phyloP scores from a whole-genome alignment of 1,284 basidiomycete species.

The Apiotrichum gamsii region DNA sequence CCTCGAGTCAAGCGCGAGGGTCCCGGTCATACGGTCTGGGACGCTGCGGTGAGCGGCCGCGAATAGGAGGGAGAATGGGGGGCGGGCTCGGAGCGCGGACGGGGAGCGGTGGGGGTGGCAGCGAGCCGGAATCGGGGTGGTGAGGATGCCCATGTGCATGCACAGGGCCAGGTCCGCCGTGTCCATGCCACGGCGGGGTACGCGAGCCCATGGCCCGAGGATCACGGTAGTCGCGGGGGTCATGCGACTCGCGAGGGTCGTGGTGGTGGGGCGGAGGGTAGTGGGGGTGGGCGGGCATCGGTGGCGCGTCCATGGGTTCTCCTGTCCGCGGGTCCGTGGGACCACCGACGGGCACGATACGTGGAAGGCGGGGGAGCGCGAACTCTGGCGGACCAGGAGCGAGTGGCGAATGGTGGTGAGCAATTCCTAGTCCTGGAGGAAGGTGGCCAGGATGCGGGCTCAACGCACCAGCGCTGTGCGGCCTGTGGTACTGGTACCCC shows the following conservation, averaged over 20 bases:
- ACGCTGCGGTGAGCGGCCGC: constrained; percentile 8
- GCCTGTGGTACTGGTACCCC: constrained; percentile 13
- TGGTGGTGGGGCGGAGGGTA: constrained; percentile 1
- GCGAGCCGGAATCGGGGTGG: background rate
- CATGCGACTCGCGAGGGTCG: background rate
- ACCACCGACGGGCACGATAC: constrained; percentile 9
- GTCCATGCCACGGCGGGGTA: background rate
- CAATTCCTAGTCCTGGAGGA: too few relatives aligned
- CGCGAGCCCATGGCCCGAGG: background rate
- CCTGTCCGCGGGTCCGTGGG: background rate
- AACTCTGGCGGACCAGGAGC: background rate
- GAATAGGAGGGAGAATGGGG: constrained; percentile 12
- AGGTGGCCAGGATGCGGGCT: background rate
- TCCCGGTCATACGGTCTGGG: constrained; percentile 11
- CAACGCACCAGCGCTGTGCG: background rate
- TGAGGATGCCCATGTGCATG: background rate
- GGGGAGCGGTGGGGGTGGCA: background rate
- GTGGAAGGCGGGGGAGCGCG: constrained; percentile 9
- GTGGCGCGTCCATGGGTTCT: background rate
- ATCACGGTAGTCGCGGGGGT: background rate
- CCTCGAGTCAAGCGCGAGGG: constrained; percentile 5
- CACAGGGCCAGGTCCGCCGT: background rate
- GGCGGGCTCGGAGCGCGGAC: constrained; percentile 5
- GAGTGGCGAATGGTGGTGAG: background rate
- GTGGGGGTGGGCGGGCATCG: background rate